phyloP scores from a whole-genome alignment of 1,284 basidiomycete genomes.

The Puccinia polysora region DNA sequence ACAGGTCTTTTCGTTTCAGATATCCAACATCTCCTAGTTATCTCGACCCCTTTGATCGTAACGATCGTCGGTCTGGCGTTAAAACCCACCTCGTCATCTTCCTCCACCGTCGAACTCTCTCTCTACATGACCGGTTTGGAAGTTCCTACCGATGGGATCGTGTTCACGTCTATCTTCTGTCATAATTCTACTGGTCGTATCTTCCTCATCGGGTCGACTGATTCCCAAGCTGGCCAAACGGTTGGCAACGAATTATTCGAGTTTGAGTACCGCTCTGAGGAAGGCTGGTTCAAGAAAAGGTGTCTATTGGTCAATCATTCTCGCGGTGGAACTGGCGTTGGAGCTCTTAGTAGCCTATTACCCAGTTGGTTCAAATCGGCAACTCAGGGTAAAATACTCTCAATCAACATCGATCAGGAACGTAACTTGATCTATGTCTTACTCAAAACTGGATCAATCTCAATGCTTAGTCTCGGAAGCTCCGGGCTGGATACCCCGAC shows the following conservation, averaged over 20 bases:
- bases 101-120: conserved; percentile 65
- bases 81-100: conserved; percentile 55
- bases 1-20: conserved; percentile 80
- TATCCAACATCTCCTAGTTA: conserved; percentile 80
- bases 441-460: conserved; percentile 65
- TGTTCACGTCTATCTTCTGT: conserved; percentile 74
- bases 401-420: conserved; percentile 63
- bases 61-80: conserved; percentile 77
- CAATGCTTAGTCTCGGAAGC: conserved; percentile 55
- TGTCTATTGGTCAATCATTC: conserved; percentile 68
- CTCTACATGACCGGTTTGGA: conserved; percentile 86
- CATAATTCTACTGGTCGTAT: conserved; percentile 72
- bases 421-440: conserved; percentile 71
- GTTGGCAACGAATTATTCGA: conserved; percentile 83
- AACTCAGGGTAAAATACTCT: conserved; percentile 62
- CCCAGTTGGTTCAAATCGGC: conserved; percentile 50
- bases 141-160: conserved; percentile 65
- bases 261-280: conserved; percentile 81
- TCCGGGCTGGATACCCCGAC: conserved; percentile 15
- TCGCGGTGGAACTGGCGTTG: conserved; percentile 54
- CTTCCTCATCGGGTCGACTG: conserved; percentile 61
- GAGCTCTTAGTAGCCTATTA: conserved; percentile 52
- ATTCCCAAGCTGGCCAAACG: conserved; percentile 28
- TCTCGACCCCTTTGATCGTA: conserved; percentile 78
- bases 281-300: conserved; percentile 84